phyloP scores from a whole-genome alignment of 148 eudicot species.

The Agrostemma githago region DNA sequence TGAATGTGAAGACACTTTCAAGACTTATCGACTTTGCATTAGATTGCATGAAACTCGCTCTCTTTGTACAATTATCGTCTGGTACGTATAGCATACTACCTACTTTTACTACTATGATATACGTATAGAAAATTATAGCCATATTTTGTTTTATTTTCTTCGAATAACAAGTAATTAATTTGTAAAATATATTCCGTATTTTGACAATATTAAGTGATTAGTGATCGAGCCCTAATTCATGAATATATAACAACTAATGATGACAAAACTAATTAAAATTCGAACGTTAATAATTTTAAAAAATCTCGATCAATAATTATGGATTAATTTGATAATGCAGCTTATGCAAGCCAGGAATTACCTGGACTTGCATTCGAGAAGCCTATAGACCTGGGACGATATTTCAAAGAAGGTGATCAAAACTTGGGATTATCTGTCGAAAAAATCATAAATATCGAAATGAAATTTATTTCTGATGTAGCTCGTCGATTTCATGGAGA shows the following conservation, averaged over 20 bases:
- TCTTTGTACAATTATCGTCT: constrained; percentile 2
- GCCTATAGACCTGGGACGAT: background rate
- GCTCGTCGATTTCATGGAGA: background rate
- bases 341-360: background rate
- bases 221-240: no score
- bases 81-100: background rate
- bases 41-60: background rate
- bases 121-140: no score
- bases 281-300: no score
- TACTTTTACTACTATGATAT: no score
- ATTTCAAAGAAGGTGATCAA: background rate
- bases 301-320: no score
- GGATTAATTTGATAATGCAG: background rate
- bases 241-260: no score
- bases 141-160: no score
- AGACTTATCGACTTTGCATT: background rate
- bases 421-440: background rate
- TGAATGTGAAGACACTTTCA: background rate
- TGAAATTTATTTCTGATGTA: background rate
- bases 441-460: background rate
- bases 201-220: no score
- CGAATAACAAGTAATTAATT: no score
- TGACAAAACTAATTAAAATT: no score
- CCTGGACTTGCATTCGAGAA: background rate
- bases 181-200: no score